These are phyloP conservation scores for Penicillium rolfsii DNA, from an alignment of 2,329 filamentous ascomycete genomes.

Conservation along the genomic window DNA sequence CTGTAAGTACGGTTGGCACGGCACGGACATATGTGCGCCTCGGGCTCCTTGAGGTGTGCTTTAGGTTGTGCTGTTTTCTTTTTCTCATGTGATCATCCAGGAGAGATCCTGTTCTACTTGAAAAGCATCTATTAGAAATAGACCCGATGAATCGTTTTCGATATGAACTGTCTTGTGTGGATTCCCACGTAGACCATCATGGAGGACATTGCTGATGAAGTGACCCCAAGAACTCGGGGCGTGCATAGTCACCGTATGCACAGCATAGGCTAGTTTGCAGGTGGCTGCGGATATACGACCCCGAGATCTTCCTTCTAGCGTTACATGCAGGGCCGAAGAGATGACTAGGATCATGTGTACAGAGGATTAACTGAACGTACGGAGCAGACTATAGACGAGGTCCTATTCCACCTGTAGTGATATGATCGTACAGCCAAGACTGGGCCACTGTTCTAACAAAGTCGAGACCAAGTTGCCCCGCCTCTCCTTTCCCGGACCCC, in stretches of 20 bases:
- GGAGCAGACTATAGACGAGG: neutral
- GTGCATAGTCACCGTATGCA: neutral
- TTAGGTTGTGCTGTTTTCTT: conserved; percentile 19
- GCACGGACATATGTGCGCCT: conserved; percentile 30
- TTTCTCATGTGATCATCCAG: conserved; percentile 11
- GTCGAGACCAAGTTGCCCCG: neutral
- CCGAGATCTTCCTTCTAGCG: conserved; percentile 1
- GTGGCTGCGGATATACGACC: neutral
- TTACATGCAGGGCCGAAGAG: neutral
- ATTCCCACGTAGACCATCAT: too few species aligned
- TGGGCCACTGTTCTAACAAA: neutral
- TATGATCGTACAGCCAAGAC: neutral
- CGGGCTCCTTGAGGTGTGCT: conserved; percentile 29
- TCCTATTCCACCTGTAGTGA: neutral
- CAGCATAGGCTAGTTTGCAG: neutral
- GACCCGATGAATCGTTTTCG: conserved; percentile 17
- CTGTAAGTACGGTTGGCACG: conserved; percentile 31
- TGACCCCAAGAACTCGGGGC: neutral
- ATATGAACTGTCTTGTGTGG: neutral
- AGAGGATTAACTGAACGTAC: too few species aligned
- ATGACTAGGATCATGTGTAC: too few species aligned
- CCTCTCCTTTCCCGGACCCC: neutral
- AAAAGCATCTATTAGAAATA: conserved; percentile 34
- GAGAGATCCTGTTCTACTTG: conserved; percentile 20
- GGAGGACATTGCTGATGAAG: too few species aligned